A percentile compares a stretch with the other conserved stretches of the same genome.
Evolutionary conservation across 2,329 filamentous ascomycete genomes (phyloP).

Genomic region (Sordariomycetes sp.): DNA sequence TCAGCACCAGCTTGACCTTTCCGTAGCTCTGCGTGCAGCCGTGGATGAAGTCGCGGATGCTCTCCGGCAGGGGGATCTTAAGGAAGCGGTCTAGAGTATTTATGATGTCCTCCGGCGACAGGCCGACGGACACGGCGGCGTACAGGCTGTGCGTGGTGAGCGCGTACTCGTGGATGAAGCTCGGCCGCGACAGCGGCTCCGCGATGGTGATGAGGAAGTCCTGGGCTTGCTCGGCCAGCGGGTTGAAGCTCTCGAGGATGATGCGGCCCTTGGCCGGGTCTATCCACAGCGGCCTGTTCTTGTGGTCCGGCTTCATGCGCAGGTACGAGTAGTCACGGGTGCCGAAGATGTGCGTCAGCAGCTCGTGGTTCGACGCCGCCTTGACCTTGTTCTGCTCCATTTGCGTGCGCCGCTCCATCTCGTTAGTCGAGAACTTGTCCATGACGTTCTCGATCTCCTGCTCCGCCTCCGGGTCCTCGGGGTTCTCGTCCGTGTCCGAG

Average conservation of each 20-base stretch:
- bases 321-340: slow-evolving; percentile 70
- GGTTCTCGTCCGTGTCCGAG: slow-evolving; percentile 21
- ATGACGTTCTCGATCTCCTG: slow-evolving; percentile 47
- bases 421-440: slow-evolving; percentile 40
- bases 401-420: slow-evolving; percentile 9
- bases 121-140: slow-evolving; percentile 88
- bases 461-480: slow-evolving; percentile 40
- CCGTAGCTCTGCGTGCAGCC: slow-evolving; percentile 84
- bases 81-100: slow-evolving; percentile 78
- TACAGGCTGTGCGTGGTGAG: slow-evolving; percentile 90
- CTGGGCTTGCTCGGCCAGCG: slow-evolving; percentile 75
- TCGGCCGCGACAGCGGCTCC: slow-evolving; percentile 82
- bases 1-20: slow-evolving; percentile 89
- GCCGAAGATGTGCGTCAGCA: slow-evolving; percentile 34
- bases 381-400: slow-evolving; percentile 36
- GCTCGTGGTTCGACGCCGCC: slow-evolving; percentile 22
- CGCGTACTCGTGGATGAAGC: slow-evolving; percentile 86
- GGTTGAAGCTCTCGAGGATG: slow-evolving; percentile 89
- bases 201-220: slow-evolving; percentile 95
- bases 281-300: slow-evolving; percentile 87
- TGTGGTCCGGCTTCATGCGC: slow-evolving; percentile 76
- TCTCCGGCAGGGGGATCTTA: slow-evolving; percentile 77
- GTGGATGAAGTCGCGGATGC: slow-evolving; percentile 66
- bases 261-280: slow-evolving; percentile 79
- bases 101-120: slow-evolving; percentile 83